These are phyloP conservation scores for Vigna reflexopilosa DNA, from an alignment of 306 rosid species.

Conservation along the genomic window DNA sequence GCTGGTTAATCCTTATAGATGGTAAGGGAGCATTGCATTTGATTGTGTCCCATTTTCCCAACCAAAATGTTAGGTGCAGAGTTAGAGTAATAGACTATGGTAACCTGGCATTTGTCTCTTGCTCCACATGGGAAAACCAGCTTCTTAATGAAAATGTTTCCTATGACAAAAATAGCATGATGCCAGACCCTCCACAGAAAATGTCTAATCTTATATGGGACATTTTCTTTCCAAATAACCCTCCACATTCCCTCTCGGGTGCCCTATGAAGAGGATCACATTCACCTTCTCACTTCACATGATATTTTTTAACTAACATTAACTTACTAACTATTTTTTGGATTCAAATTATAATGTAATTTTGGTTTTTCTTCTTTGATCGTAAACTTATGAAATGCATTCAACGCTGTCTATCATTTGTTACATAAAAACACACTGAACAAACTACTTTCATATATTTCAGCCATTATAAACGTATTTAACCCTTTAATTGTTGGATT, in stretches of 20 bases:
- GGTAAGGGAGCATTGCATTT: background rate
- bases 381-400: too few relatives aligned
- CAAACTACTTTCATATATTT: too few relatives aligned
- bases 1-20: background rate
- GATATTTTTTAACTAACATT: too few relatives aligned
- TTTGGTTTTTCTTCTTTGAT: too few relatives aligned
- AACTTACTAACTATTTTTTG: too few relatives aligned
- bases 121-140: background rate
- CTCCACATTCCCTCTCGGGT: background rate
- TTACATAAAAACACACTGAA: too few relatives aligned
- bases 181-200: background rate
- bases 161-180: background rate
- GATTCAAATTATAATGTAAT: too few relatives aligned
- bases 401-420: too few relatives aligned
- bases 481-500: too few relatives aligned
- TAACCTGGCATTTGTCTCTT: background rate
- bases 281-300: too few relatives aligned
- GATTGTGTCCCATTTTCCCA: background rate
- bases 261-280: background rate
- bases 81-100: background rate
- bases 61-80: background rate
- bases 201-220: background rate
- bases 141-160: background rate
- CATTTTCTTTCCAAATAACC: background rate
- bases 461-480: too few relatives aligned